Percentiles rank a stretch among this genome's conserved stretches.
phyloP scores from a whole-genome alignment of 2,329 filamentous ascomycete genomes.

The Colletotrichum theobromicola region DNA sequence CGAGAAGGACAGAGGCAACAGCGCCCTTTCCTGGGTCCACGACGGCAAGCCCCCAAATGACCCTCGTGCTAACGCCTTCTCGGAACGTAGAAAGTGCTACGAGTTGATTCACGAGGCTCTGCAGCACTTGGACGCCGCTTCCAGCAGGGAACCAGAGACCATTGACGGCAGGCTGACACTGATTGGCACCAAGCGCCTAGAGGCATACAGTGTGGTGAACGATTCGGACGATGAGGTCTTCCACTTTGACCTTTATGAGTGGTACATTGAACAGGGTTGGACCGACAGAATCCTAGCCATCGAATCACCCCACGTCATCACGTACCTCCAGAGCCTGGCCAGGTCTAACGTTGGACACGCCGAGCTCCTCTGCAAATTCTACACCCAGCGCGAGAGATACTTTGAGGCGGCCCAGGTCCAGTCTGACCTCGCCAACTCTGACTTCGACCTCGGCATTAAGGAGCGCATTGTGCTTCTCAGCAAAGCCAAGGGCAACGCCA shows the following conservation, averaged over 20 bases:
- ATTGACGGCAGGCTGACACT: conserved; percentile 81
- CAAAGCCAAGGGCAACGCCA: conserved; percentile 90
- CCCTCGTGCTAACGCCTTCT: conserved; percentile 69
- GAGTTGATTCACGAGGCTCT: conserved; percentile 86
- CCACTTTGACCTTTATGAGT: conserved; percentile 95
- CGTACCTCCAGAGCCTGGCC: conserved; percentile 82
- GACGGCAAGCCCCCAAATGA: conserved; percentile 80
- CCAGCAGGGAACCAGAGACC: conserved; percentile 70
- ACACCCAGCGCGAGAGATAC: conserved; percentile 82
- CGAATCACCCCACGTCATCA: conserved; percentile 83
- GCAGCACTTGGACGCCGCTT: conserved; percentile 74
- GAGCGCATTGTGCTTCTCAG: conserved; percentile 89
- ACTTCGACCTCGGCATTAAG: conserved; percentile 79
- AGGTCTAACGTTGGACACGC: conserved; percentile 76
- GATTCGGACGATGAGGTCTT: conserved; percentile 91
- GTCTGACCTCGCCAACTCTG: conserved; percentile 80
- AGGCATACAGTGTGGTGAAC: conserved; percentile 92
- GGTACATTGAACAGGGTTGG: conserved; percentile 89
- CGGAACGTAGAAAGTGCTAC: conserved; percentile 80
- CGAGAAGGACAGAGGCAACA: conserved; percentile 86
- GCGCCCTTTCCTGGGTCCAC: conserved; percentile 84
- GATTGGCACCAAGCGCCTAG: conserved; percentile 77
- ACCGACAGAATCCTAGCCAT: conserved; percentile 85
- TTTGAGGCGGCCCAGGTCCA: conserved; percentile 90
- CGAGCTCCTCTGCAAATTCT: conserved; percentile 92